Evolutionary conservation across 805 yeast species (phyloP).

Genomic region (Yueomyces sinensis): DNA sequence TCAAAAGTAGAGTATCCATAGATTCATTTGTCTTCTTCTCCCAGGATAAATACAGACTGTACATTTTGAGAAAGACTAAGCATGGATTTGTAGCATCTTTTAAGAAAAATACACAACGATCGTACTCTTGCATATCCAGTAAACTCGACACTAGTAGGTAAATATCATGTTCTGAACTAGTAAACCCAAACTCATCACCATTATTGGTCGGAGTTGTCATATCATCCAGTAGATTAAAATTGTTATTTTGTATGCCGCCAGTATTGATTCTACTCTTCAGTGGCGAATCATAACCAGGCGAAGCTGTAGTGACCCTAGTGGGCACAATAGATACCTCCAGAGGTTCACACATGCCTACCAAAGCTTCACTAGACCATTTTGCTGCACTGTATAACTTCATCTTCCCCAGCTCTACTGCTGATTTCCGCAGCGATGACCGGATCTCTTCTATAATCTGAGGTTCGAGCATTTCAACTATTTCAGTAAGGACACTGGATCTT

Average conservation of each 20-base stretch:
- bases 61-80: constrained; percentile 46
- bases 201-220: too few species aligned
- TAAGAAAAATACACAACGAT: constrained; percentile 53
- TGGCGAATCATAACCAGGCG: constrained; percentile 11
- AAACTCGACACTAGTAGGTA: constrained; percentile 54
- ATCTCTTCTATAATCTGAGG: constrained; percentile 6
- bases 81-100: constrained; percentile 36
- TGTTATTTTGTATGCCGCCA: too few species aligned
- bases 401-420: constrained; percentile 34
- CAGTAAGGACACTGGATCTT: too few species aligned
- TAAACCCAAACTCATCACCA: constrained; percentile 5
- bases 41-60: constrained; percentile 59
- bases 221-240: too few species aligned
- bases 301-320: not conserved
- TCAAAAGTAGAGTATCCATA: constrained; percentile 48
- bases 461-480: too few species aligned
- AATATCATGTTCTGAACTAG: constrained; percentile 29
- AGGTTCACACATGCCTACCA: constrained; percentile 37
- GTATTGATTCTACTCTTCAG: constrained; percentile 2
- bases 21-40: constrained; percentile 66
- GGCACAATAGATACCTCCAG: not conserved
- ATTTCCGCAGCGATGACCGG: constrained; percentile 23
- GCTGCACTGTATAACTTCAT: constrained; percentile 57
- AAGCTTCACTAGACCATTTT: constrained; percentile 78
- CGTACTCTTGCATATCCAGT: constrained; percentile 77